phyloP scores from a whole-genome alignment of 2,329 filamentous ascomycete species.

The Colletotrichum trifolii region DNA sequence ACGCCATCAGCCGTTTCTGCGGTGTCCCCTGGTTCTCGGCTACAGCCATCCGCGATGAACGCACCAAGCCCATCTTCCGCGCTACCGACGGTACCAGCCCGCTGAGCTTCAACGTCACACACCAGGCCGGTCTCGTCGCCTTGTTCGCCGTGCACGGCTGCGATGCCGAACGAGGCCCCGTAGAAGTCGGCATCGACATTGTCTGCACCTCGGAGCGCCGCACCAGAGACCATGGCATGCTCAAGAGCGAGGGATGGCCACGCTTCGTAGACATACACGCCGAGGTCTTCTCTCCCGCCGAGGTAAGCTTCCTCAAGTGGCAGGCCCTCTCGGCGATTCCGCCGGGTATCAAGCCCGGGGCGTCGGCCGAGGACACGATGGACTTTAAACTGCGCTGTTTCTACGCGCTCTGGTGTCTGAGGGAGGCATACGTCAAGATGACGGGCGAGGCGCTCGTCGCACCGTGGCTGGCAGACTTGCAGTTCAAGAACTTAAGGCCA shows the following conservation, averaged over 20 bases:
- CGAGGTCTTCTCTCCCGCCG: slow-evolving; percentile 73
- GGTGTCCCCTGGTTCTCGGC: slow-evolving; percentile 71
- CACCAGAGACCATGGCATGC: slow-evolving; percentile 68
- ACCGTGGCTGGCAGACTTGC: slow-evolving; percentile 75
- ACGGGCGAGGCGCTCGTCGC: slow-evolving; percentile 82
- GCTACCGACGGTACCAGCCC: slow-evolving; percentile 59
- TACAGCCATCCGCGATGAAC: slow-evolving; percentile 64
- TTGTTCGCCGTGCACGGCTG: slow-evolving; percentile 65
- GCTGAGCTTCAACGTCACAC: slow-evolving; percentile 79
- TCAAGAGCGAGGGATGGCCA: slow-evolving; percentile 67
- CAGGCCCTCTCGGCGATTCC: slow-evolving; percentile 45
- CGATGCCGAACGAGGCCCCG: slow-evolving; percentile 35
- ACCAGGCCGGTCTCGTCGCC: slow-evolving; percentile 80
- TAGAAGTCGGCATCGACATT: slow-evolving; percentile 77
- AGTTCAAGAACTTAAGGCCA: slow-evolving; percentile 73
- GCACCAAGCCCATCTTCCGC: slow-evolving; percentile 64
- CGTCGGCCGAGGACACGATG: slow-evolving; percentile 52
- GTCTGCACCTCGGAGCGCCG: slow-evolving; percentile 79
- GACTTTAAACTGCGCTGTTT: slow-evolving; percentile 76
- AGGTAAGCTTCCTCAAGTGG: slow-evolving; percentile 70
- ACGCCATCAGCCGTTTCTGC: slow-evolving; percentile 70
- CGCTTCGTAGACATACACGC: slow-evolving; percentile 77
- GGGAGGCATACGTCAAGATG: slow-evolving; percentile 86
- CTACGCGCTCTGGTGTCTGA: slow-evolving; percentile 82
- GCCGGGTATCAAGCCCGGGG: slow-evolving; percentile 38